phyloP scores from a whole-genome alignment of 805 yeast species.

The Zygosaccharomyces bisporus region DNA sequence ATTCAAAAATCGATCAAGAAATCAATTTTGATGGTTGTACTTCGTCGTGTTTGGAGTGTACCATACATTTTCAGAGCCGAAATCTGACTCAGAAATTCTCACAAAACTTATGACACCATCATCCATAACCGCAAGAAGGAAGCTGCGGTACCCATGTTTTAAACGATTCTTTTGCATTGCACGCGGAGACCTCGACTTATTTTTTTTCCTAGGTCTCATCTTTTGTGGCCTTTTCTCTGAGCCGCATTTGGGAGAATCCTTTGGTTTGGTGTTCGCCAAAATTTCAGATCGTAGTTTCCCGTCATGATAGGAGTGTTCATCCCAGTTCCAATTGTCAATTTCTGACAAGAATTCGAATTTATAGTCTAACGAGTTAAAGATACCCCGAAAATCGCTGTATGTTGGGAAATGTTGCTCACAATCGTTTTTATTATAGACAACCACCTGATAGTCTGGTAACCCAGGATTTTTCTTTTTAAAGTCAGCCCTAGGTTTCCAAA shows the following conservation, averaged over 20 bases:
- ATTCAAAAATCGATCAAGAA: not conserved
- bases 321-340: slow-evolving; percentile 22
- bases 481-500: slow-evolving; percentile 77
- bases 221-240: slow-evolving; percentile 1
- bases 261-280: slow-evolving; percentile 10
- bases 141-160: slow-evolving; percentile 50
- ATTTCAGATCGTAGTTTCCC: slow-evolving; percentile 14
- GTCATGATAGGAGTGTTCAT: slow-evolving; percentile 20
- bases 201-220: slow-evolving; percentile 18
- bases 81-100: slow-evolving; percentile 49
- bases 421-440: slow-evolving; percentile 48
- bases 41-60: slow-evolving; percentile 20
- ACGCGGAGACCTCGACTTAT: slow-evolving; percentile 17
- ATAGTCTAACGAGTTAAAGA: slow-evolving; percentile 35
- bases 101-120: slow-evolving; percentile 70
- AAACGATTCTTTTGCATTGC: slow-evolving; percentile 40
- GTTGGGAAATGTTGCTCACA: slow-evolving; percentile 44
- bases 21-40: not conserved
- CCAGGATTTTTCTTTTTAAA: slow-evolving; percentile 72
- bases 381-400: slow-evolving; percentile 39
- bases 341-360: slow-evolving; percentile 35
- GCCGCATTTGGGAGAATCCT: not conserved
- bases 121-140: slow-evolving; percentile 67
- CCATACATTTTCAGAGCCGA: slow-evolving; percentile 39
- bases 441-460: slow-evolving; percentile 69